Evolutionary conservation across 1,284 basidiomycete species (phyloP), one percentile per base, ranked within the genome.

Genomic region (Cutaneotrichosporon dermatis): DNA sequence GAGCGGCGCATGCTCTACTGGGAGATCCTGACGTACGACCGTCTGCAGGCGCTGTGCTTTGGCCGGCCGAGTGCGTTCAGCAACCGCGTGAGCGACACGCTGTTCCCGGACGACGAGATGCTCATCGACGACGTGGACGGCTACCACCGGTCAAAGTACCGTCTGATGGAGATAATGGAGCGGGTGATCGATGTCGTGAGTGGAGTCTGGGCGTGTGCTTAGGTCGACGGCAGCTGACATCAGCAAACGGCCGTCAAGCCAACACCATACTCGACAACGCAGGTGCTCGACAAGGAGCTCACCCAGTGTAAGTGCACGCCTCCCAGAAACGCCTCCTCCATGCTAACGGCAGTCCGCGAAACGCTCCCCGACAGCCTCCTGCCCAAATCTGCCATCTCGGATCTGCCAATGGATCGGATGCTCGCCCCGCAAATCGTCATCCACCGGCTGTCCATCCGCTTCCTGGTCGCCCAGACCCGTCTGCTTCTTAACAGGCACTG

Each of bases 1-100:
- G 74, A 76, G 49, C 62, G 77, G 10, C 65, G 77, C 8, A 68
- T 72, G 54, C 71, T 77, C 6, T 77, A 73, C 67, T 79, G 76
- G 76, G 77, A 79, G 63, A 58, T 77, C 25, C 66, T 77, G 35
- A 72, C 73, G 4, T 73, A 76, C 44, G 76, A 76, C 55, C 67
- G 77, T 25, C 63, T 79, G 5, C 76, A 77, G 65, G 68, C 74
- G 7, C 62, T 76, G 50, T 77, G 74, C 55, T 77, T 77, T 51
- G 76, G 71, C n/a, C 68, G 75, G 4, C 75, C 76, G 4, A 71
- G 69, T 16, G 70, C 70, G 1, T 66, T 71, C 3, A 69, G 62
- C 34, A 71, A 74, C 55, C 65, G 68, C 16, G 63, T 67, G 25
- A 62, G 69, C 11, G 76, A 77, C 62, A 73, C 75, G 4, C 66